Evolutionary conservation across 2,329 filamentous ascomycete species (phyloP).

Genomic region (Alternaria triticina): DNA sequence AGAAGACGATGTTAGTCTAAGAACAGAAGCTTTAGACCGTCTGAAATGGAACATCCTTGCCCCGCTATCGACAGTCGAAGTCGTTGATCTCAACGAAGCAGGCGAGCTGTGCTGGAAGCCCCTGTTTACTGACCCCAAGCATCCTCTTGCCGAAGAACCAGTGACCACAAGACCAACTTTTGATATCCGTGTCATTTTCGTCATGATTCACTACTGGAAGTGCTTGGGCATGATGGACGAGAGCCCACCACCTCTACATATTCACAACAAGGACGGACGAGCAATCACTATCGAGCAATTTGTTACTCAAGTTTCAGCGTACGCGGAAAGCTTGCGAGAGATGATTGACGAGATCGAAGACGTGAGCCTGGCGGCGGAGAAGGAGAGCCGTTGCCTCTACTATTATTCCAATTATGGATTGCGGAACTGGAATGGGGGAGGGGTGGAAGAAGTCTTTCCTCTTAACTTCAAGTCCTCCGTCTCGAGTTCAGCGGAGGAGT

Average conservation of each 20-base stretch:
- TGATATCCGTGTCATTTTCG: rapidly evolving
- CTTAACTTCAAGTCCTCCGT: background rate
- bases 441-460: background rate
- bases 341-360: background rate
- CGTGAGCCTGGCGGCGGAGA: background rate
- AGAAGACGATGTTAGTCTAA: background rate
- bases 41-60: background rate
- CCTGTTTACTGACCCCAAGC: background rate
- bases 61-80: background rate
- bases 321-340: background rate
- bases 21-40: background rate
- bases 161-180: background rate
- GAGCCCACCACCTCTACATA: background rate
- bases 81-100: background rate
- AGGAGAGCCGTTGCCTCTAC: background rate
- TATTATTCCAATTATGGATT: background rate
- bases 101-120: background rate
- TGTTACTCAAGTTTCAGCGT: background rate
- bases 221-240: background rate
- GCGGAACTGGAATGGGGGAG: background rate
- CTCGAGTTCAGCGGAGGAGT: background rate
- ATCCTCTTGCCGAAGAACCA: background rate
- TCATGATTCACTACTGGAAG: rapidly evolving
- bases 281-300: background rate
- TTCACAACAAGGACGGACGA: background rate